phyloP scores from a whole-genome alignment of 257 asterid species.

The Primulina huaijiensis region DNA sequence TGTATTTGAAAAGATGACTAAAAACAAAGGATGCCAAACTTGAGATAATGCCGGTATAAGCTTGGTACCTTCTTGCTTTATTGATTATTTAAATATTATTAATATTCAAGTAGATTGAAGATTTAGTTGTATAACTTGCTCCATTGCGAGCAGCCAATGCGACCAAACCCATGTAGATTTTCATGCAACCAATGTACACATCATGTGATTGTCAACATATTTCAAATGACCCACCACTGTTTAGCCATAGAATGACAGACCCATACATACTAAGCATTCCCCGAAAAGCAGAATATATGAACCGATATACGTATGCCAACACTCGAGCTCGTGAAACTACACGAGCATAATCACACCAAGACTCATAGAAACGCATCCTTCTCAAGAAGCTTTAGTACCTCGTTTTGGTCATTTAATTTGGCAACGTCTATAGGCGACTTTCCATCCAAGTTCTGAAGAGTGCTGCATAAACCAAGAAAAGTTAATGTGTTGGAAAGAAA shows the following conservation, averaged over 20 bases:
- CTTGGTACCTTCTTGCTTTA: too few species aligned
- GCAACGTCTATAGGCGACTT: constrained; percentile 61
- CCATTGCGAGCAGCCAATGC: neutral
- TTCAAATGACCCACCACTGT: neutral
- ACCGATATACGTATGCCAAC: neutral
- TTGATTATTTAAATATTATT: too few species aligned
- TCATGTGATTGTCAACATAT: neutral
- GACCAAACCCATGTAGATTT: neutral
- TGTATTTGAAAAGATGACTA: too few species aligned
- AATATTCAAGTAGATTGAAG: neutral
- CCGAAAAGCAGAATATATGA: neutral
- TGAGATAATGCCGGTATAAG: too few species aligned
- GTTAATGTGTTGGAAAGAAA: neutral
- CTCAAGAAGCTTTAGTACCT: constrained; percentile 54
- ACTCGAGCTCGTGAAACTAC: neutral
- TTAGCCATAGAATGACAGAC: neutral
- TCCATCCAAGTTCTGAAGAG: constrained; percentile 59
- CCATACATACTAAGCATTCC: neutral
- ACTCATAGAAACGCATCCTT: constrained; percentile 53
- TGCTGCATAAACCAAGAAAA: constrained; percentile 28
- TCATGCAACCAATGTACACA: neutral
- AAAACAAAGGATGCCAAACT: too few species aligned
- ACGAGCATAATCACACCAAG: neutral
- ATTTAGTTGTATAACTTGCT: neutral
- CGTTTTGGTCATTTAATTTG: constrained; percentile 49